Evolutionary conservation across 805 yeast species (phyloP), one percentile per base, ranked within the genome.

Genomic region (Tetrapisispora taiwanensis): DNA sequence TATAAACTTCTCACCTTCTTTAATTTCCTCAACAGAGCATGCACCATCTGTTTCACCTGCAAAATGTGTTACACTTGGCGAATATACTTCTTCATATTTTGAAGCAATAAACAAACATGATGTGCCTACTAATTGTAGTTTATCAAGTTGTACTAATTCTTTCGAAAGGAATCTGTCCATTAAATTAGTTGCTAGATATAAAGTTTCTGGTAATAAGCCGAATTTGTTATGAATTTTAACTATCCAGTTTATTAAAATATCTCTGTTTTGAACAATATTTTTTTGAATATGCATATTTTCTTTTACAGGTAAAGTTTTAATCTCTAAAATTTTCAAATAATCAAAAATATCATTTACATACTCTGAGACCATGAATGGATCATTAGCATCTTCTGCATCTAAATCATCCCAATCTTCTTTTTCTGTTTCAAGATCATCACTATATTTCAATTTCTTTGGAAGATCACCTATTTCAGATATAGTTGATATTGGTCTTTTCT

Each of bases 21-120:
- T 72, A 42, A 88, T 84, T 57, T 84, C 95, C 45, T 83, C 87
- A 59, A 81, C 89, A 26, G 81, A 74, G 57, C 80, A 83, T 1
- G 87, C 84, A 43, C 89, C 88, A 60, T 84, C 94, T 28, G 94
- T 84, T 51, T 85, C 88, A 55, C 80, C 81, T 0, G 95, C 87
- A 63, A 84, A 89, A 66, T 85, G 84, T 53, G 79, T 76, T 39
- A 89, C 84, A 24, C 90, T 80, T 22, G 96, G 97, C 4, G 89
- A 77, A 57, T 82, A 84, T 38, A 88, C 95, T 67, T 88, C 97
- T 68, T 88, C 96, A 62, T 85, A 87, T 66, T 88, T 88, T n/a
- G 95, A 88, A 35, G 95, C 95, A 52, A 87, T 83, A 65, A 88
- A 85, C 47, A 88, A 64, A 20, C 90, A 76, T 2, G 95, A 86